Evolutionary conservation across 2,329 filamentous ascomycete genomes (phyloP).

Genomic region (Penicillium sp.): DNA sequence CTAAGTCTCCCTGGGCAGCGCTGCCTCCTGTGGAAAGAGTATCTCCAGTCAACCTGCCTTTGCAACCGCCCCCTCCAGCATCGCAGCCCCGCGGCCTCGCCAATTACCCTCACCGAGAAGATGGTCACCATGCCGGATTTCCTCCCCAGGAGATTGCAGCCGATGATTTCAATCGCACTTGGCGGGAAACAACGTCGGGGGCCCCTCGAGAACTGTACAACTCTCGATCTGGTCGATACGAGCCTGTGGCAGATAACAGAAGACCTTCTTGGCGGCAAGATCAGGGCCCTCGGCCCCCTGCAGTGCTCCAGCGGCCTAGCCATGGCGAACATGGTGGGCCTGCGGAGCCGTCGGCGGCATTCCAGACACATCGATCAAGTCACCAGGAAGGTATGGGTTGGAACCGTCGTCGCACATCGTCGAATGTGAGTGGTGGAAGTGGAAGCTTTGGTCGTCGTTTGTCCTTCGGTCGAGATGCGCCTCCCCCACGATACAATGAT

Average conservation of each 20-base stretch:
- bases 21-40: conserved; percentile 82
- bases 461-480: conserved; percentile 54
- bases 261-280: conserved; percentile 70
- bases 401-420: conserved; percentile 78
- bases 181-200: conserved; percentile 68
- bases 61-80: conserved; percentile 24
- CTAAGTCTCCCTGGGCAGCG: conserved; percentile 89
- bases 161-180: conserved; percentile 87
- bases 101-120: conserved; percentile 59
- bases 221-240: conserved; percentile 90
- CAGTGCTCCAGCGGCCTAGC: conserved; percentile 73
- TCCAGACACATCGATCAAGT: conserved; percentile 73
- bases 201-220: conserved; percentile 81
- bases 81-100: conserved; percentile 53
- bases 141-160: conserved; percentile 82
- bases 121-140: conserved; percentile 52
- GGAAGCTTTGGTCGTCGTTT: conserved; percentile 66
- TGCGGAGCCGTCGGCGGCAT: conserved; percentile 81
- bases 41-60: conserved; percentile 63
- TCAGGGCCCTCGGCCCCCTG: conserved; percentile 66
- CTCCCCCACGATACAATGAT: conserved; percentile 41
- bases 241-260: conserved; percentile 76
- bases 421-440: conserved; percentile 86
- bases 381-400: conserved; percentile 66
- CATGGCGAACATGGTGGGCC: conserved; percentile 63